These are phyloP conservation scores for Podospora anserina DNA, from an alignment of 495 filamentous ascomycete genomes.

Conservation along the genomic window DNA sequence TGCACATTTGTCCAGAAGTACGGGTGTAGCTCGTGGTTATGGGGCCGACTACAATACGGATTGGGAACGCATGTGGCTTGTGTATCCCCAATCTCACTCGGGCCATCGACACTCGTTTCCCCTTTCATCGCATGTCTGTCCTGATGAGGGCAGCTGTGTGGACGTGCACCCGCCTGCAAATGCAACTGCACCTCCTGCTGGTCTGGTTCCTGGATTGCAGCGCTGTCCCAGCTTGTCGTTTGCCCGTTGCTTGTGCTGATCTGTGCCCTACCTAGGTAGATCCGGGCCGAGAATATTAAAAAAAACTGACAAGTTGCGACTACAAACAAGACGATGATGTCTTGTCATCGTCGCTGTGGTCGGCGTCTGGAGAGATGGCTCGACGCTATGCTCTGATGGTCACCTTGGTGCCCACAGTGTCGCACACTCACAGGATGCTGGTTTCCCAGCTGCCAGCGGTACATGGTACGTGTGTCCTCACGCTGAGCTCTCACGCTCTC, in stretches of 20 bases:
- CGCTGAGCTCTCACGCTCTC: constrained; percentile 9
- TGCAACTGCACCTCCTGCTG: constrained; percentile 7
- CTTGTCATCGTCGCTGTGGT: neutral
- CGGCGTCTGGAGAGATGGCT: neutral
- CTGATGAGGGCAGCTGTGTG: neutral
- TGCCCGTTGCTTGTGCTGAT: constrained; percentile 6
- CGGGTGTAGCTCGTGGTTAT: constrained; percentile 14
- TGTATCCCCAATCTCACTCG: constrained; percentile 22
- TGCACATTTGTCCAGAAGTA: neutral
- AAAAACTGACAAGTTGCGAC: neutral
- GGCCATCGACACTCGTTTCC: constrained; percentile 14
- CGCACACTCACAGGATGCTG: constrained; percentile 20
- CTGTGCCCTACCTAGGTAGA: neutral
- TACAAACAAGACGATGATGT: neutral
- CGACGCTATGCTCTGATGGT: constrained; percentile 13
- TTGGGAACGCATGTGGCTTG: constrained; percentile 17
- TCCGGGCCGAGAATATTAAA: neutral
- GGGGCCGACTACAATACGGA: constrained; percentile 7
- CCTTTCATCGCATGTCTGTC: constrained; percentile 14
- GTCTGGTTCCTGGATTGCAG: constrained; percentile 6
- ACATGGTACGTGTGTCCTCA: constrained; percentile 12
- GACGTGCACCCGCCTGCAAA: neutral
- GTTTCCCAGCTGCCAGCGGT: constrained; percentile 13
- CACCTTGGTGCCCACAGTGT: constrained; percentile 7
- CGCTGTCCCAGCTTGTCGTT: neutral